Evolutionary conservation across 495 filamentous ascomycete genomes (phyloP), one percentile per base, ranked within the genome.

Genomic region (Podospora didyma): DNA sequence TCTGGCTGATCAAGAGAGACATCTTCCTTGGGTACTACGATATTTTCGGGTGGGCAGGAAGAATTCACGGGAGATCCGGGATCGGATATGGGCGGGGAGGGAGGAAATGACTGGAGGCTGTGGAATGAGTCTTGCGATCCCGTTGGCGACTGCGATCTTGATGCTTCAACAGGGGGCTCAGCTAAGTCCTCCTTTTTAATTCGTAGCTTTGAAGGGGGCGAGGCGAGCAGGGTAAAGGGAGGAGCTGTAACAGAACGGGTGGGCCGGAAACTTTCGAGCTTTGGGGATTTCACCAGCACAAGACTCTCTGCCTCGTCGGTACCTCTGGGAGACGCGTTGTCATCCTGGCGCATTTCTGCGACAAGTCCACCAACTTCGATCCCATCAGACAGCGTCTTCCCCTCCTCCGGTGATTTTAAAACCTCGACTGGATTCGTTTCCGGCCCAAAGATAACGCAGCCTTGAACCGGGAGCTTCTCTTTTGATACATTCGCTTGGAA

Each of bases 101-200:
- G 73, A 50, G 76, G 68, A 19, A 78, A 80, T 3, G 87, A 89
- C 24, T 75, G 70, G 11, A 77, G 73, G 56, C 80, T 87, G 46
- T 84, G 85, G 44, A 86, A 73, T 10, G 73, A 71, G 42, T 73
- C 67, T 52, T 59, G 61, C 7, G 73, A 74, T 51, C 62, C 67
- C 46, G 62, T 51, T 45, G 68, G 62, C 26, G 74, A 70, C 37
- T 67, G 56, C 20, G 62, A 60, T 56, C 41, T 50, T 44, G 51
- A 20, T 37, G 60, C 35, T 49, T 70, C 52, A 28, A 61, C 23
- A 22, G 47, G 16, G 1, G 50, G 37, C 17, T 51, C 44, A n/a
- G 41, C 42, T 17, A 47, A 46, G 11, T 35, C 45, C n/a, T 53
- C n/a, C 17, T 59, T 39, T 49, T 55, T 49, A 9, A 31, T 31